phyloP scores from a whole-genome alignment of 1,139 yeast genomes.

The Scheffersomyces stambukii region DNA sequence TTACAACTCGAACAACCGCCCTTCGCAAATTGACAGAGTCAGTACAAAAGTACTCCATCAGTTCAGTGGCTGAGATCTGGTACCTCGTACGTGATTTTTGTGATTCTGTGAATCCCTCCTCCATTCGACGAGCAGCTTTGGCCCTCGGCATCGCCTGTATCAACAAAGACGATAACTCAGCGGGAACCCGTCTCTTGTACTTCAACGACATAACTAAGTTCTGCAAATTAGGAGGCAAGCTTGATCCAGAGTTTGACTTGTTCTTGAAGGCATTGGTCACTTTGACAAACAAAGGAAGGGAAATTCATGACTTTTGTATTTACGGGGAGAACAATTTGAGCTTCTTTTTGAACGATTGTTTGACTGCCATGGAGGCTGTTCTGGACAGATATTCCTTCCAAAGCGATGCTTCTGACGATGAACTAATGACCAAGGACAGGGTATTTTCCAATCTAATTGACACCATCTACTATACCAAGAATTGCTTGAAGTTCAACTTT shows the following conservation, averaged over 20 bases:
- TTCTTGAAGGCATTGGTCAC: conserved; percentile 49
- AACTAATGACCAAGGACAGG: conserved; percentile 9
- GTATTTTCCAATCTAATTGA: conserved; percentile 13
- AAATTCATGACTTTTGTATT: conserved; percentile 54
- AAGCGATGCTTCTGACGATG: conserved; percentile 4
- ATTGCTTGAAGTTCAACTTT: conserved; percentile 48
- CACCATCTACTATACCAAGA: conserved; percentile 35
- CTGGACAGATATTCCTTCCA: conserved; percentile 9
- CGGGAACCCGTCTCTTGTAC: conserved; percentile 49
- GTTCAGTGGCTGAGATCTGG: conserved; percentile 76
- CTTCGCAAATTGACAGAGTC: conserved; percentile 50
- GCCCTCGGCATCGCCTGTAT: conserved; percentile 56
- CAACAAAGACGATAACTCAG: conserved; percentile 42
- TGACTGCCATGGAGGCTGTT: conserved; percentile 12
- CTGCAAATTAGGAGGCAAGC: conserved; percentile 23
- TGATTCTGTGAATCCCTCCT: conserved; percentile 27
- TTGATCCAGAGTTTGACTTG: conserved; percentile 53
- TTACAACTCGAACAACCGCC: conserved; percentile 45
- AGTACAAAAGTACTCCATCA: conserved; percentile 48
- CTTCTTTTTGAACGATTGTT: conserved; percentile 13
- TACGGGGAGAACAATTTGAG: conserved; percentile 44
- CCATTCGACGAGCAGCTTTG: conserved; percentile 52
- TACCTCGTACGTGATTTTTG: conserved; percentile 59
- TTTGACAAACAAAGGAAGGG: conserved; percentile 60
- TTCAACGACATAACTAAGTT: conserved; percentile 56